Evolutionary conservation across 345 rosid species (phyloP), one percentile per base, ranked within the genome.

Genomic region (Eucalyptus shirleyi): DNA sequence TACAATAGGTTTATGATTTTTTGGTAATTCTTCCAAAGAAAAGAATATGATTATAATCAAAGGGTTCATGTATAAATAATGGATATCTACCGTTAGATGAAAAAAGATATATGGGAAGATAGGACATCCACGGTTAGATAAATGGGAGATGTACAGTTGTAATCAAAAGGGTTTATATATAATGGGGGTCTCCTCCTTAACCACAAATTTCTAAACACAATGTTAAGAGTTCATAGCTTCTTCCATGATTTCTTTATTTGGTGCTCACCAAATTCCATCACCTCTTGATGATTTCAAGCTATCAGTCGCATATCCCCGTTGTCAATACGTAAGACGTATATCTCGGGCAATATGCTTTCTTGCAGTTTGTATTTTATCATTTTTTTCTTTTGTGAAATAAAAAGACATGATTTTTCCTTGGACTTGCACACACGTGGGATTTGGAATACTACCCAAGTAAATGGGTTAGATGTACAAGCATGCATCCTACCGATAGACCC

Each of bases 401-500:
- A 12, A 16, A 60, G 67, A 60, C 67, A 56, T 24, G 6, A 56
- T 56, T 56, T 56, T 60, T 12, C 67, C 15, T 60, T 28, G 30
- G 16, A 56, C 62, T 60, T 3, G 2, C 16, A 60, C 67, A 26
- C 8, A 28, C 67, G 6, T 60, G 32, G 4, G 30, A 60, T 60
- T 60, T 60, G 67, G 32, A 60, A 60, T 60, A 60, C n/a, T 60
- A 28, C 16, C 67, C 32, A 6, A 60, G 4, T 12, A 60, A 60
- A 60, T 62, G 34, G 69, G 1, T 28, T 0, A 28, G 17, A 13
- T 62, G 32, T 28, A 30, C 6, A 62, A 0, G 4, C 69, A 60
- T 26, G 17, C 8, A 60, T 62, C 2, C 62, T 9, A 23, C 3
- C 0, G 0, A 5, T 23, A 56, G 30, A 56, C 30, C 30, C 1